These are phyloP conservation scores for Ceriops zippeliana DNA, from an alignment of 345 rosid genomes.

Conservation along the genomic window DNA sequence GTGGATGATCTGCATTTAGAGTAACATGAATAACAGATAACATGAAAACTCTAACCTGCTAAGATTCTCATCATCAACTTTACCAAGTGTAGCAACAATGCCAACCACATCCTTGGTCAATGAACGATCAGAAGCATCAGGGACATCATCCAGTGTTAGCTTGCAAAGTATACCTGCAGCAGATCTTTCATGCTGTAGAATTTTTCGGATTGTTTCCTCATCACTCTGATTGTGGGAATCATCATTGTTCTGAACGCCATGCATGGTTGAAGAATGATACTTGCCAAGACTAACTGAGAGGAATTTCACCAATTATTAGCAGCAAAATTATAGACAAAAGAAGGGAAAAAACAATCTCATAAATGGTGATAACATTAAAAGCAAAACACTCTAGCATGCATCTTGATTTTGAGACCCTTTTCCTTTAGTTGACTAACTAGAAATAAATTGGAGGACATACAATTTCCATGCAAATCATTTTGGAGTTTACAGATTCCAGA, in stretches of 20 bases:
- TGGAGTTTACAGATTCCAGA: neutral
- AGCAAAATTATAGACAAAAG: neutral
- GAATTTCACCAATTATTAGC: constrained; percentile 8
- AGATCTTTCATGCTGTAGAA: constrained; percentile 50
- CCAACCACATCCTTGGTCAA: constrained; percentile 62
- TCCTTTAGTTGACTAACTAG: neutral
- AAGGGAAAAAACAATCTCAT: constrained; percentile 6
- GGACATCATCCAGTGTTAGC: constrained; percentile 39
- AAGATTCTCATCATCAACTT: constrained; percentile 67
- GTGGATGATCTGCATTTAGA: neutral
- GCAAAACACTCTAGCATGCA: neutral
- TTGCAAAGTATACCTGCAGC: constrained; percentile 75
- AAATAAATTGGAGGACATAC: neutral
- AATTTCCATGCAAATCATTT: neutral
- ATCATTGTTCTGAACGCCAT: constrained; percentile 26
- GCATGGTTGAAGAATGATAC: constrained; percentile 40
- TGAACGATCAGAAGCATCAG: constrained; percentile 40
- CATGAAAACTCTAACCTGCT: constrained; percentile 45
- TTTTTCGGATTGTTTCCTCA: constrained; percentile 53
- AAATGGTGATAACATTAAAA: neutral
- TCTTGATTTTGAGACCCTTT: too few relatives aligned
- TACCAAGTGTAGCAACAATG: constrained; percentile 76
- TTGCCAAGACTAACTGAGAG: constrained; percentile 59
- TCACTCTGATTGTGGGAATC: constrained; percentile 41
- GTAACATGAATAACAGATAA: constrained; percentile 8